Conservation (phyloP, 2,329 filamentous ascomycete genomes). For the Aspergillus sp. region DNA sequence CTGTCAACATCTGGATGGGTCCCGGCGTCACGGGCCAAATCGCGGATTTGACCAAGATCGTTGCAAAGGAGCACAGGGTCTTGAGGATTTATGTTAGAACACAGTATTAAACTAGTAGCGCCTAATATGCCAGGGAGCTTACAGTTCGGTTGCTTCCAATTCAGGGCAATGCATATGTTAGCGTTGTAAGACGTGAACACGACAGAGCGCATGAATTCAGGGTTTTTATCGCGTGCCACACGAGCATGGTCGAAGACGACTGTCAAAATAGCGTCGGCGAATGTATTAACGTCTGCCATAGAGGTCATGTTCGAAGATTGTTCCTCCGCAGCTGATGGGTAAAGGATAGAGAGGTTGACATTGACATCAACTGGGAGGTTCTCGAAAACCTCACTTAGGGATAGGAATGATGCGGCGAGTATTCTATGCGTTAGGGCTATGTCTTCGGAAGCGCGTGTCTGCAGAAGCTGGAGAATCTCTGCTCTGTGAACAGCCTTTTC, state of each 20-base stretch:
- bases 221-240: constrained; percentile 61
- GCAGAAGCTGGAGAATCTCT: constrained; percentile 32
- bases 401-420: constrained; percentile 74
- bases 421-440: constrained; percentile 68
- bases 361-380: constrained; percentile 77
- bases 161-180: constrained; percentile 86
- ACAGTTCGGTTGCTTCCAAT: constrained; percentile 99
- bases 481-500: constrained; percentile 33
- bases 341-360: constrained; percentile 88
- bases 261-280: constrained; percentile 78
- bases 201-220: constrained; percentile 77
- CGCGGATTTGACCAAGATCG: constrained; percentile 66
- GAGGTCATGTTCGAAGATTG: constrained; percentile 67
- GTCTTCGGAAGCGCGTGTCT: constrained; percentile 35
- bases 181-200: constrained; percentile 94
- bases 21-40: constrained; percentile 36
- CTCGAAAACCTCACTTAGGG: constrained; percentile 72
- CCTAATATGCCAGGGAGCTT: constrained; percentile 31
- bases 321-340: constrained; percentile 76
- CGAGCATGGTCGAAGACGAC: constrained; percentile 92
- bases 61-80: constrained; percentile 94
- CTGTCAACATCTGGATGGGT: constrained; percentile 50
- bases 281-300: constrained; percentile 78
- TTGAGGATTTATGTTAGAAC: constrained; percentile 7
- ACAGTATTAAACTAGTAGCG: background rate